Percentiles rank a stretch among this genome's conserved stretches.
Evolutionary conservation across 371 early-diverging fungal species (phyloP).

Genomic region (Parasitella parasitica): DNA sequence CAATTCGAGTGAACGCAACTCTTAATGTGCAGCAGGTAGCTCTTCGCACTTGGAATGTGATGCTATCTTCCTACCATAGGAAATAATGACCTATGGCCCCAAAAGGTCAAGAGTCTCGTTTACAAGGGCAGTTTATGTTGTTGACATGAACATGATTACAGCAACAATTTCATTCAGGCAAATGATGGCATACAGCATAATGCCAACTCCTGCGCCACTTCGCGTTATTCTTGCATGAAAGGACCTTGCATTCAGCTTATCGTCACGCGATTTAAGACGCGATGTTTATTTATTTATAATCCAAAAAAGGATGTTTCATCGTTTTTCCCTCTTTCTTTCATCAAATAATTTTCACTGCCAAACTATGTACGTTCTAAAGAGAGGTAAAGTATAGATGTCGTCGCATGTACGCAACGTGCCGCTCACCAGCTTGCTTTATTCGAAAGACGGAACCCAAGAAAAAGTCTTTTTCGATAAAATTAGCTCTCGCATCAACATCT

Average conservation of each 20-base stretch:
- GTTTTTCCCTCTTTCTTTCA: neutral
- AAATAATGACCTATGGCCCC: too few relatives aligned
- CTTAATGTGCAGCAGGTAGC: too few relatives aligned
- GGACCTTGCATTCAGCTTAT: slow-evolving; percentile 1
- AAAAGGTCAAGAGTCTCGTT: too few relatives aligned
- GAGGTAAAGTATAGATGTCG: slow-evolving; percentile 49
- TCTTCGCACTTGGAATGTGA: too few relatives aligned
- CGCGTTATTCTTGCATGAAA: neutral
- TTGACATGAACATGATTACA: neutral
- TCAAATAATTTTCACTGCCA: neutral
- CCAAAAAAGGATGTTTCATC: neutral
- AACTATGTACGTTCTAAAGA: slow-evolving; percentile 75
- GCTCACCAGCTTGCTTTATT: neutral
- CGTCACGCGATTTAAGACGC: slow-evolving; percentile 9
- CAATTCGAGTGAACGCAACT: too few relatives aligned
- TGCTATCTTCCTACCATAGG: too few relatives aligned
- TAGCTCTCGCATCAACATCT: slow-evolving; percentile 82
- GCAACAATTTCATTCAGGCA: neutral
- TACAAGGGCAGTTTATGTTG: neutral
- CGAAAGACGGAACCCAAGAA: slow-evolving; percentile 77
- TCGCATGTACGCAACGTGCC: neutral
- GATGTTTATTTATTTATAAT: slow-evolving; percentile 1
- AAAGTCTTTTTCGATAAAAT: slow-evolving; percentile 91
- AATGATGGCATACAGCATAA: neutral
- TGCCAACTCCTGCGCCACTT: too few relatives aligned